Evolutionary conservation across 2,329 filamentous ascomycete species (phyloP), one percentile per base, ranked within the genome.

Genomic region (Claviceps purpurea): DNA sequence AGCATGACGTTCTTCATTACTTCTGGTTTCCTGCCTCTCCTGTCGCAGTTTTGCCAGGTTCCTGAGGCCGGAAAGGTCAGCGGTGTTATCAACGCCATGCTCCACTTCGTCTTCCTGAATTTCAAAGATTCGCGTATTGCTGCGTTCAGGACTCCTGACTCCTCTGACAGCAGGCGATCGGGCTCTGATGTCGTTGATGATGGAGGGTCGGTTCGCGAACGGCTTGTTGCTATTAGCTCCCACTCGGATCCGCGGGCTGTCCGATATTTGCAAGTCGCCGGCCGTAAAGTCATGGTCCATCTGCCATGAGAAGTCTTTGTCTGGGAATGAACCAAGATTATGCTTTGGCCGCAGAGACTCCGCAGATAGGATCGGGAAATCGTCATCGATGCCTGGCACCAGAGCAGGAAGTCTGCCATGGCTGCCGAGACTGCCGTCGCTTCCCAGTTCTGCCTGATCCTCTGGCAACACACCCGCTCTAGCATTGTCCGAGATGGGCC

Each of bases 221-320:
- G 65, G 69, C 34, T 65, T 62, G 34, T 64, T 62, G 40, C 58
- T 62, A 26, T 52, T 41, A 10, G 34, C 44, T 18, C 58, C 63
- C 22, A 71, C 63, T 30, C 62, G 66, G 50, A 80, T 70, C 37
- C 74, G 72, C n/a, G 77, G 77, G 55, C 77, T 81, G 56, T 75
- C 69, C 0, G 78, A 81, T 38, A 76, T 60, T 53, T 79, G 76
- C 41, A 80, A 54, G 53, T 80, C 77, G 43, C 72, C 70, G 11
- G 72, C 77, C 0, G 78, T 80, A 56, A 81, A 79, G 51, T 81
- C 78, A 5, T 73, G 71, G 38, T 81, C 77, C 6, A 78, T 62
- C 52, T 79, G 67, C 77, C 77, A 81, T 7, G 71, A 73, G 52
- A 73, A 76, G 57, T 71, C 75, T 61, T 75, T 78, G 50, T 74